phyloP scores from a whole-genome alignment of 345 rosid genomes.

The Hirschfeldia incana region DNA sequence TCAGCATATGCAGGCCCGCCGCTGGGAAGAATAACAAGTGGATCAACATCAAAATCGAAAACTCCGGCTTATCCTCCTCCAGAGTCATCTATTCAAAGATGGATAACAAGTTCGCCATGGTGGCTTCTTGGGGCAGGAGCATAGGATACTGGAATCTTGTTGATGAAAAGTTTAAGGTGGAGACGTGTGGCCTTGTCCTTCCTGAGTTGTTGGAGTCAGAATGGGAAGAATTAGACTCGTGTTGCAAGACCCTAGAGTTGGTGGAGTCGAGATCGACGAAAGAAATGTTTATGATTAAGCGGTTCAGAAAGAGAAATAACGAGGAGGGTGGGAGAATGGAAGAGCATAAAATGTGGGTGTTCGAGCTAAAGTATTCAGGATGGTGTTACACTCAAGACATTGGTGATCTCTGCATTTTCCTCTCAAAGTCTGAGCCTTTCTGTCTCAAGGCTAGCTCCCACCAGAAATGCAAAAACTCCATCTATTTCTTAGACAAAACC shows the following conservation, averaged over 20 bases:
- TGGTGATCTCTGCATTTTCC: not conserved
- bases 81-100: not conserved
- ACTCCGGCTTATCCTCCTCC: not conserved
- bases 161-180: no score
- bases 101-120: not conserved
- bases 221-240: not conserved
- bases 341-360: not conserved
- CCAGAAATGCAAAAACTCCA: not conserved
- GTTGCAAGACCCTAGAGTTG: not conserved
- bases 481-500: not conserved
- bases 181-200: no score
- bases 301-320: not conserved
- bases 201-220: not conserved
- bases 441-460: not conserved
- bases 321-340: not conserved
- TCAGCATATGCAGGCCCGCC: not conserved
- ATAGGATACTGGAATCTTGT: slow-evolving; percentile 12
- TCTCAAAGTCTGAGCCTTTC: not conserved
- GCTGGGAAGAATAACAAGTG: not conserved
- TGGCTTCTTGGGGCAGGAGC: not conserved
- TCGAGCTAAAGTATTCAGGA: no score
- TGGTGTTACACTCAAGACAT: not conserved
- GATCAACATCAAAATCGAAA: slow-evolving; percentile 4
- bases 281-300: not conserved
- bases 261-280: not conserved